Evolutionary conservation across 805 yeast genomes (phyloP).

Genomic region (Ogataea nitratoaversa): DNA sequence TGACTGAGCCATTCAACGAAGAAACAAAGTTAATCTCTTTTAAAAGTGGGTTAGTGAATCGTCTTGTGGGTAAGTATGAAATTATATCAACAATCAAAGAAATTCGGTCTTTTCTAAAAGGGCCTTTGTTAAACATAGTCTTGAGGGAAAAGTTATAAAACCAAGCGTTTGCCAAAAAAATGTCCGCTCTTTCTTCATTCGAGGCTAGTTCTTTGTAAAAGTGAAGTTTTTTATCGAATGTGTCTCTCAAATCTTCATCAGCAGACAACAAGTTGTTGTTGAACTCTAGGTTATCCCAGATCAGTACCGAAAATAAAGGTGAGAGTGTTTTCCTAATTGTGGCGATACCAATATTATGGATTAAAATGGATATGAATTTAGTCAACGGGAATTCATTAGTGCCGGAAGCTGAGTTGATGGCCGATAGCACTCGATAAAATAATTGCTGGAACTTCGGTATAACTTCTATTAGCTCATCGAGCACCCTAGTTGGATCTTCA

Average conservation of each 20-base stretch:
- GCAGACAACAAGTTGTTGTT: constrained; percentile 12
- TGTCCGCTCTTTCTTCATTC: constrained; percentile 14
- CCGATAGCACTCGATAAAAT: constrained; percentile 28
- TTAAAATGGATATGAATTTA: constrained; percentile 21
- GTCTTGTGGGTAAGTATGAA: constrained; percentile 40
- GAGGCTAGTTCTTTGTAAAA: constrained; percentile 14
- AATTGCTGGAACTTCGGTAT: constrained; percentile 25
- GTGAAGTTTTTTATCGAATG: constrained; percentile 20
- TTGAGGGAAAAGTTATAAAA: constrained; percentile 18
- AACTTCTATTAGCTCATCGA: constrained; percentile 10
- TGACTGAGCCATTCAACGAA: background rate
- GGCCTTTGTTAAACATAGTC: constrained; percentile 7
- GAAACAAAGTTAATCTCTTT: constrained; percentile 25
- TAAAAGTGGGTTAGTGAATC: constrained; percentile 31
- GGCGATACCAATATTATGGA: constrained; percentile 21
- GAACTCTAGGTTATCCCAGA: constrained; percentile 29
- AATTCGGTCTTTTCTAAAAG: constrained; percentile 12
- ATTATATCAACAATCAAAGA: constrained; percentile 27
- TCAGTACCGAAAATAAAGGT: constrained; percentile 31
- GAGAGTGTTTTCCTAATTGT: constrained; percentile 20
- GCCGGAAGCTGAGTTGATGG: constrained; percentile 14
- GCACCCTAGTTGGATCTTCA: background rate
- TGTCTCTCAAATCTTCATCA: constrained; percentile 14
- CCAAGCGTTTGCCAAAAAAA: constrained; percentile 25
- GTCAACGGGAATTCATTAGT: constrained; percentile 10